These are phyloP conservation scores for Picea engelmannii DNA, from an alignment of 83 land plant species.

Conservation along the genomic window DNA sequence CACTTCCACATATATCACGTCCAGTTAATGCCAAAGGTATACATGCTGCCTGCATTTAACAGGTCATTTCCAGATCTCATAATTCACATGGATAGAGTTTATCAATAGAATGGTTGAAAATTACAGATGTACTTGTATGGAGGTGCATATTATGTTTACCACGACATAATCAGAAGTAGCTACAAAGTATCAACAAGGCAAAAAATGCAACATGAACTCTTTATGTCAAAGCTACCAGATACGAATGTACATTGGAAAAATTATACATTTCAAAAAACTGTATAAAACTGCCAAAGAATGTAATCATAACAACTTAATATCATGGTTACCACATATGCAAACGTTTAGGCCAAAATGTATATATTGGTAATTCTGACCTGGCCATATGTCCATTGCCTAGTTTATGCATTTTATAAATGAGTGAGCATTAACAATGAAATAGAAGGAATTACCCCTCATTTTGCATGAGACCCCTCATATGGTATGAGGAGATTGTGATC, in stretches of 20 bases:
- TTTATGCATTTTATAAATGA: not conserved
- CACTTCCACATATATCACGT: constrained; percentile 99
- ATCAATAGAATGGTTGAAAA: not conserved
- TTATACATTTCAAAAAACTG: not conserved
- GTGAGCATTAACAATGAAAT: not conserved
- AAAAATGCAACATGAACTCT: not conserved
- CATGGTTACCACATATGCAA: no score
- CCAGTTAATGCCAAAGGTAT: constrained; percentile 90
- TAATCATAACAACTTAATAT: not conserved
- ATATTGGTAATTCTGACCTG: not conserved
- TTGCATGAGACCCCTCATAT: no score
- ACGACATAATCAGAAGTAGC: not conserved
- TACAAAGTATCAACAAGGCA: not conserved
- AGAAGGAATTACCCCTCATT: not conserved
- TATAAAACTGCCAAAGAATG: not conserved
- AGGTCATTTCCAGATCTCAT: not conserved
- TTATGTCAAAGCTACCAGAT: not conserved
- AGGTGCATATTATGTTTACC: not conserved
- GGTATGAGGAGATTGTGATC: no score
- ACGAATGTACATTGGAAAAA: not conserved
- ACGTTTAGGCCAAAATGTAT: no score
- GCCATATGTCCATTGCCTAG: not conserved
- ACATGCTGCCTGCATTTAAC: constrained; percentile 76
- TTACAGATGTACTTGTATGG: not conserved
- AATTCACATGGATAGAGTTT: not conserved